Evolutionary conservation across 768 basidiomycete species (phyloP), one percentile per base, ranked within the genome.

Genomic region (Russula sp.): DNA sequence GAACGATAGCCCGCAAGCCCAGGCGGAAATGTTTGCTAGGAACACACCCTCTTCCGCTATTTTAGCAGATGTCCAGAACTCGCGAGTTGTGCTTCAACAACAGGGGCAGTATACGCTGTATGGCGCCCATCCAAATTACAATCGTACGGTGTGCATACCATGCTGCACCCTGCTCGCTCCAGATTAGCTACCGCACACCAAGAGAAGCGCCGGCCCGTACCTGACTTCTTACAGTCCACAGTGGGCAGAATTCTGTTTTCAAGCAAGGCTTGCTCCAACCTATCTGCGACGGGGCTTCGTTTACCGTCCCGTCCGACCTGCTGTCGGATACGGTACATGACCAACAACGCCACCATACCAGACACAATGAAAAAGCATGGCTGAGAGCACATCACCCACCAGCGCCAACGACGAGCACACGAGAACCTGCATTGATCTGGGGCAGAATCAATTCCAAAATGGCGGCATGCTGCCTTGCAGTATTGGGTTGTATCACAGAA

Each of bases 1-100:
- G 25, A 29, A 29, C 25, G 25, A 29, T 29, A 29, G 25, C 25
- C 25, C 25, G 25, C 25, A 29, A 29, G 25, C 3, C 25, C 25
- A 29, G 25, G 25, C 25, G 25, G 25, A 29, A 29, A 29, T 29
- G 25, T 14, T 6, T 14, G 14, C 41, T 16, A 16, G 41, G 2
- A 16, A 14, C 13, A 41, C 13, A 41, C 41, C 41, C 14, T 41
- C 13, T 6, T 41, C 14, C 2, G 25, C 25, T 2, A 14, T 16
- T 14, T 16, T 2, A 13, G 14, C 87, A 97, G 90, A 55, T 84
- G 76, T 13, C 88, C 88, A 0, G 88, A 86, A 2, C 71, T 70
- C 25, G 84, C 84, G 1, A 93, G 83, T 69, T 95, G 14, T 14
- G 94, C 14, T 88, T 82, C 29, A 97, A 71, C 1, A 97, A 80